Evolutionary conservation across 345 rosid species (phyloP), one percentile per base, ranked within the genome.

Genomic region (Pseudoturritis turrita): DNA sequence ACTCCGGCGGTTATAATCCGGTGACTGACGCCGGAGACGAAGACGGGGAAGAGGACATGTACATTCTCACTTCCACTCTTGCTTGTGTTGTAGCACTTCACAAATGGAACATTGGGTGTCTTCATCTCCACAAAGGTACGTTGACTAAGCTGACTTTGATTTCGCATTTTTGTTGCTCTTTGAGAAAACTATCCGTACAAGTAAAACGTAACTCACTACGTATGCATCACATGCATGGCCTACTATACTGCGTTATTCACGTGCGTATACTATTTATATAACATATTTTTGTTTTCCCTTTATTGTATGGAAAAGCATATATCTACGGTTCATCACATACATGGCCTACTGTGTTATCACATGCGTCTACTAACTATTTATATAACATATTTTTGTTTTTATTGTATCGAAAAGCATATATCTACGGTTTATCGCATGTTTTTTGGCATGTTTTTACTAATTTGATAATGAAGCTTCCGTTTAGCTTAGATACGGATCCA

Each of bases 71-170:
- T 31, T 78, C 83, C 5, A 87, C 90, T 22, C 46, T 87, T 13
- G 84, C 87, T 49, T 85, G 92, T 71, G 56, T 84, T 53, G 19
- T 79, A 43, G 88, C 83, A 23, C 90, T 89, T 18, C 78, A 69
- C 31, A 78, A 51, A 68, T 85, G 92, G 89, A 71, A 82, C 33
- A 47, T 21, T 7, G 85, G 81, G 18, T 44, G 10, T 3, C 1
- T 10, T 57, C 35, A 77, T 15, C 23, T 75, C 10, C 31, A 70
- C 1, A 80, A 56, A 84, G 92, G 96, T 88, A 45, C 13, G 77
- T 61, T 47, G 56, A 46, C 54, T 46, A 40, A 15, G 7, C 14
- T 37, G 40, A 36, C 60, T 56, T 52, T 28, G 41, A 5, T 13
- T 56, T 52, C 21, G 21, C 51, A 12, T 25, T 53, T 31, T 35